Evolutionary conservation across 768 basidiomycete species (phyloP).

Genomic region (Boletales sp.): DNA sequence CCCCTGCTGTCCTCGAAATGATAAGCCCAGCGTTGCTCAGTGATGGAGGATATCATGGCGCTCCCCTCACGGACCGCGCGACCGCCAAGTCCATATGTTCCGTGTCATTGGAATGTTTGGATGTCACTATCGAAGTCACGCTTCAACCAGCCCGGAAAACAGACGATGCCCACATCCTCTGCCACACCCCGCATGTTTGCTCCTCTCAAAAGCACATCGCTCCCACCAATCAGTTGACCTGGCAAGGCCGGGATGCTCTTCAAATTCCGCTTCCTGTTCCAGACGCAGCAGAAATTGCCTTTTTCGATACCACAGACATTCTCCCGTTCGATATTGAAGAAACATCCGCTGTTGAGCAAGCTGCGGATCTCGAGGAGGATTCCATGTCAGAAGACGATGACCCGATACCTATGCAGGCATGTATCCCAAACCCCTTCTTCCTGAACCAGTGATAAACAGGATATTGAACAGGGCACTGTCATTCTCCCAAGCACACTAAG

Average conservation of each 20-base stretch:
- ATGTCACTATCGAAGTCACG: neutral
- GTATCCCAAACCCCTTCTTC: neutral
- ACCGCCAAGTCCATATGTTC: constrained; percentile 1
- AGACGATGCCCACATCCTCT: neutral
- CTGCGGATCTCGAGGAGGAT: neutral
- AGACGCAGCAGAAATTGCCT: constrained; percentile 12
- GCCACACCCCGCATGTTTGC: neutral
- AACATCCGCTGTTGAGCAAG: neutral
- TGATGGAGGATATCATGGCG: neutral
- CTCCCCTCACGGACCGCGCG: neutral
- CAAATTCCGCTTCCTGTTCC: constrained; percentile 13
- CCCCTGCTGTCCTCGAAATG: neutral
- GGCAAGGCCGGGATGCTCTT: constrained; percentile 1
- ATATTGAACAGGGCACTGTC: neutral
- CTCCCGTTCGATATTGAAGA: neutral
- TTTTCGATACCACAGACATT: constrained; percentile 9
- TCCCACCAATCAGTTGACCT: neutral
- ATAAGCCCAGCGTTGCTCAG: neutral
- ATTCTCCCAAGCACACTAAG: neutral
- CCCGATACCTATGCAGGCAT: neutral
- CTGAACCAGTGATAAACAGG: neutral
- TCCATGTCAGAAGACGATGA: neutral
- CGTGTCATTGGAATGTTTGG: neutral
- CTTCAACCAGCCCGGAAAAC: neutral
- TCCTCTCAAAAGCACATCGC: neutral